phyloP scores from a whole-genome alignment of 768 basidiomycete genomes.

The Leccinum olivaceopallidum region DNA sequence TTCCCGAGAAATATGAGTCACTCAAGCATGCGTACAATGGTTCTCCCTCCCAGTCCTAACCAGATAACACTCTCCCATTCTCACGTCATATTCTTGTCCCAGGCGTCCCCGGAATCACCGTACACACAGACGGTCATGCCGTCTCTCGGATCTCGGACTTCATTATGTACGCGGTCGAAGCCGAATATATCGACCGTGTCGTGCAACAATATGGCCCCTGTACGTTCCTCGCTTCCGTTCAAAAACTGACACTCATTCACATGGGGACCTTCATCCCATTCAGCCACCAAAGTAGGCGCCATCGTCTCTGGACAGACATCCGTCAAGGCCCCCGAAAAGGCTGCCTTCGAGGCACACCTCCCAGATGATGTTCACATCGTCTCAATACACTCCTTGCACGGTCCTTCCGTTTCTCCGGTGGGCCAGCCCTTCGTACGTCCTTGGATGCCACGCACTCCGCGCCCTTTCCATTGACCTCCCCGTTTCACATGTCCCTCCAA shows the following conservation, averaged over 20 bases:
- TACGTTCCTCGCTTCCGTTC: conserved; percentile 37
- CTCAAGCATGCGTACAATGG: conserved; percentile 64
- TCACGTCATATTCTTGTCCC: conserved; percentile 9
- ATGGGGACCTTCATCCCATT: conserved; percentile 1
- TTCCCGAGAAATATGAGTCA: conserved; percentile 67
- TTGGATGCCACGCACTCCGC: not conserved
- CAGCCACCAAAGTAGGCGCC: conserved; percentile 90
- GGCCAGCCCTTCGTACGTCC: conserved; percentile 85
- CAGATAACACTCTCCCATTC: conserved; percentile 2
- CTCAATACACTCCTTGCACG: conserved; percentile 93
- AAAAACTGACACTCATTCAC: not conserved
- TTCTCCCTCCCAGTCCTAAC: conserved; percentile 24
- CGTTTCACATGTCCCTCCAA: not conserved
- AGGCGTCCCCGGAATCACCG: conserved; percentile 64
- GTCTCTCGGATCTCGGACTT: conserved; percentile 91
- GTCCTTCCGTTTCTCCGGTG: conserved; percentile 82
- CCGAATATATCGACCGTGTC: conserved; percentile 81
- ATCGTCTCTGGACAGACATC: conserved; percentile 96
- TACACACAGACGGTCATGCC: conserved; percentile 78
- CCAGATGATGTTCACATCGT: conserved; percentile 87
- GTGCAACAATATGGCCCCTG: conserved; percentile 92
- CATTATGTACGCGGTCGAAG: conserved; percentile 94
- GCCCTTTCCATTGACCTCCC: not conserved
- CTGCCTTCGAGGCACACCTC: conserved; percentile 85
- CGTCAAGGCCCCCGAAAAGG: conserved; percentile 92